A percentile compares a stretch with the other conserved stretches of the same genome.
phyloP scores from a whole-genome alignment of 345 rosid species.

The Limnanthes douglasii region DNA sequence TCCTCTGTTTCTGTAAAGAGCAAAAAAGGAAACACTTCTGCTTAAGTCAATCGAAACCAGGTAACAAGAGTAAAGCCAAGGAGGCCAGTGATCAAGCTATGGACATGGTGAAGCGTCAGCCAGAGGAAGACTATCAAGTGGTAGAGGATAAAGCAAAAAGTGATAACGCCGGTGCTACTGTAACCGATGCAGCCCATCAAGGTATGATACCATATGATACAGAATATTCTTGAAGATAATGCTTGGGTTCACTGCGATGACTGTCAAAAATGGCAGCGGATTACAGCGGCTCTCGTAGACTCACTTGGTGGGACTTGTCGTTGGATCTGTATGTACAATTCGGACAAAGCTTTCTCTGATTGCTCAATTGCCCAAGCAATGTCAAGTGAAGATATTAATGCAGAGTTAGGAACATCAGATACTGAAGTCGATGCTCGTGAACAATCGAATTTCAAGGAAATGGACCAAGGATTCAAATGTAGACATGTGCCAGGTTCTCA shows the following conservation, averaged over 20 bases:
- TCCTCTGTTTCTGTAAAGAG: slow-evolving; percentile 22
- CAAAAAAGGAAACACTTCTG: slow-evolving; percentile 23
- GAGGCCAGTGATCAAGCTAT: slow-evolving; percentile 17
- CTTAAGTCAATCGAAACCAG: slow-evolving; percentile 16
- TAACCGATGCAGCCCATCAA: slow-evolving; percentile 11
- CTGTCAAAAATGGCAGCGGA: slow-evolving; percentile 90
- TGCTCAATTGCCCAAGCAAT: slow-evolving; percentile 85
- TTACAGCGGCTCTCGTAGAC: slow-evolving; percentile 51
- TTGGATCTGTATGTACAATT: slow-evolving; percentile 80
- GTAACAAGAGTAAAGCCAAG: slow-evolving; percentile 18
- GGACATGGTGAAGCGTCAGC: too few species aligned
- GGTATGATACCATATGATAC: slow-evolving; percentile 15
- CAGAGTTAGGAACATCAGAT: slow-evolving; percentile 81
- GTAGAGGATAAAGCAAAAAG: too few species aligned
- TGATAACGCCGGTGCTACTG: slow-evolving; percentile 13
- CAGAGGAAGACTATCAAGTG: slow-evolving; percentile 23
- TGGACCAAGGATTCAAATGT: slow-evolving; percentile 34
- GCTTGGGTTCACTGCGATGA: slow-evolving; percentile 98
- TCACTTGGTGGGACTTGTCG: slow-evolving; percentile 55
- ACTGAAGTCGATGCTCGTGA: slow-evolving; percentile 70
- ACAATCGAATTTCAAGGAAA: slow-evolving; percentile 27
- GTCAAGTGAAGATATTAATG: slow-evolving; percentile 85
- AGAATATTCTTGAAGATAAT: slow-evolving; percentile 31
- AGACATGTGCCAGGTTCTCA: slow-evolving; percentile 40
- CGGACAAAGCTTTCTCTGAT: slow-evolving; percentile 49